Evolutionary conservation across 768 basidiomycete species (phyloP).

Genomic region (Tephrocybe rancida): DNA sequence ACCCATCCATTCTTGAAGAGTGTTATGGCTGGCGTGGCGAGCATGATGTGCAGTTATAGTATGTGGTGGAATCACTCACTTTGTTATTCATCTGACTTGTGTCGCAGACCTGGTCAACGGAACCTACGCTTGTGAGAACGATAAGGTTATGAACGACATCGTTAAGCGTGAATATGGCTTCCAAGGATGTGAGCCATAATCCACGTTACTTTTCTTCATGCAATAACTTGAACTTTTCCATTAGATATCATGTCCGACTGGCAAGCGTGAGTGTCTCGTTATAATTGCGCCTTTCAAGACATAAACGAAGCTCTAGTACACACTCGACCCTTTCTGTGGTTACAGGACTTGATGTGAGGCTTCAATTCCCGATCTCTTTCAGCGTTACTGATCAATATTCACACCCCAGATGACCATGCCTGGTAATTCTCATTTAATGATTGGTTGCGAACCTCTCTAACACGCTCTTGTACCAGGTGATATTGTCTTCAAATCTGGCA

Average conservation of each 20-base stretch:
- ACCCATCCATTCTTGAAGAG: constrained; percentile 69
- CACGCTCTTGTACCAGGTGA: constrained; percentile 25
- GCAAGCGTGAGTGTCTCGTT: constrained; percentile 47
- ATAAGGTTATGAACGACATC: constrained; percentile 71
- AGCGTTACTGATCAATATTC: not conserved
- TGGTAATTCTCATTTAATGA: constrained; percentile 41
- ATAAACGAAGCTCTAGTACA: constrained; percentile 30
- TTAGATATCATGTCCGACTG: constrained; percentile 76
- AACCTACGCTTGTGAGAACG: constrained; percentile 77
- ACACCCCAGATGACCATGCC: constrained; percentile 70
- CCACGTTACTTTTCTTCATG: not conserved
- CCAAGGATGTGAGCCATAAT: constrained; percentile 60
- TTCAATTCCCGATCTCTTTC: not conserved
- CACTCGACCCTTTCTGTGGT: constrained; percentile 62
- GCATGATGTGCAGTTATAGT: constrained; percentile 82
- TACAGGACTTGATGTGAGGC: constrained; percentile 64
- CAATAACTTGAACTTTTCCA: not conserved
- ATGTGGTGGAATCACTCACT: constrained; percentile 20
- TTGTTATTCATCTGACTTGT: not conserved
- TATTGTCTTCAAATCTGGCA: constrained; percentile 49
- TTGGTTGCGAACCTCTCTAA: not conserved
- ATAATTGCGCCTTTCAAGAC: not conserved
- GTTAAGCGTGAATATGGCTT: constrained; percentile 77
- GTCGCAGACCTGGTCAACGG: constrained; percentile 64
- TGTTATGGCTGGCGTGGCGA: constrained; percentile 73